Conservation (phyloP, 805 yeast genomes). For the Barnettozyma sucrosica region DNA sequence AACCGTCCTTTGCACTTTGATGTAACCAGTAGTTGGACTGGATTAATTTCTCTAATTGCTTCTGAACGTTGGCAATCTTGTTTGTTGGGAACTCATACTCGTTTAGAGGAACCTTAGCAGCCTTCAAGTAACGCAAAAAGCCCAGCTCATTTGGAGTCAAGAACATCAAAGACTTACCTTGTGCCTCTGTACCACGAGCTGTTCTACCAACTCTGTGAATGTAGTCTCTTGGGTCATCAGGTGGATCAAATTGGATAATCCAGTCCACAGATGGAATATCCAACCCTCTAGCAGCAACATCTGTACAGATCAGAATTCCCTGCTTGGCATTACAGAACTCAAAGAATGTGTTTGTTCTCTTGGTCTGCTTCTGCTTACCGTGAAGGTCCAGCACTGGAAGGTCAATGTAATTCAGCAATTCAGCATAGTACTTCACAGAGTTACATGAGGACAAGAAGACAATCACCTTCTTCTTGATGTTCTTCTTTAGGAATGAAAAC, state of each 20-base stretch:
- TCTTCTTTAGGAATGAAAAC: constrained; percentile 90
- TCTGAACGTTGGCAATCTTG: constrained; percentile 94
- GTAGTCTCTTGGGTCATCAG: constrained; percentile 99
- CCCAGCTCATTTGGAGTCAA: constrained; percentile 92
- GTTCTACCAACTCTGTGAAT: constrained; percentile 99
- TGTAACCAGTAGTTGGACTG: constrained; percentile 91
- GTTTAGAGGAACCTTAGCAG: constrained; percentile 95
- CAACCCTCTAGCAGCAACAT: constrained; percentile 98
- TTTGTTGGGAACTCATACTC: constrained; percentile 94
- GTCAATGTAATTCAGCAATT: constrained; percentile 90
- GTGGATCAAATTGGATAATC: constrained; percentile 98
- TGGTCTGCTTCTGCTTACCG: constrained; percentile 98
- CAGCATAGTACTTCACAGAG: constrained; percentile 94
- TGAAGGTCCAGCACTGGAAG: constrained; percentile 94
- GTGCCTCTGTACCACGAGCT: constrained; percentile 87
- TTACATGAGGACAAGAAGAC: constrained; percentile 96
- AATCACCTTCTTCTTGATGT: constrained; percentile 85
- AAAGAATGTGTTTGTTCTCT: constrained; percentile 95
- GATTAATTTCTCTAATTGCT: constrained; percentile 85
- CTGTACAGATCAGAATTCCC: constrained; percentile 92
- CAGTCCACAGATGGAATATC: constrained; percentile 99
- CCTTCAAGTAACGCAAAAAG: constrained; percentile 87
- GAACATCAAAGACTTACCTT: constrained; percentile 93
- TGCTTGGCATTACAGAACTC: constrained; percentile 96
- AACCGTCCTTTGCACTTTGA: constrained; percentile 95